phyloP scores from a whole-genome alignment of 768 basidiomycete species.

The Erythrobasidium yunnanense region DNA sequence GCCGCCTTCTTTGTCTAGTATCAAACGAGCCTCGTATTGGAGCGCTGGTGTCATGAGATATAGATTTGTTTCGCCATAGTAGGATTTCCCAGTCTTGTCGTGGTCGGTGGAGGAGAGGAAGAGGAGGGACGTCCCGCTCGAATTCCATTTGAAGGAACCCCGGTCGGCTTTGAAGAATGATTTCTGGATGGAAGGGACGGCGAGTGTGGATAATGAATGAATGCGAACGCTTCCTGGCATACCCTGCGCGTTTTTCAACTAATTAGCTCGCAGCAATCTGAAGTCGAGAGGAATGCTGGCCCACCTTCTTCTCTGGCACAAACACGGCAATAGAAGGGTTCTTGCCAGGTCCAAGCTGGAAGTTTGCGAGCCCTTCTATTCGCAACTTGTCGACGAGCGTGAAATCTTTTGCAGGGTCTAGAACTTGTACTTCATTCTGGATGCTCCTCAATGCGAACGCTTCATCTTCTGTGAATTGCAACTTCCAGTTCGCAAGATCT shows the following conservation, averaged over 20 bases:
- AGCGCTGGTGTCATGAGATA: slow-evolving; percentile 86
- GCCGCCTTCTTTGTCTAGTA: slow-evolving; percentile 73
- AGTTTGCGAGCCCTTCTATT: slow-evolving; percentile 67
- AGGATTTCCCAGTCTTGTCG: slow-evolving; percentile 91
- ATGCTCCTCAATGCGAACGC: slow-evolving; percentile 73
- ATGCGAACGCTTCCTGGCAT: slow-evolving; percentile 78
- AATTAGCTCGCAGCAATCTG: slow-evolving; percentile 12
- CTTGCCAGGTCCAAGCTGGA: slow-evolving; percentile 67
- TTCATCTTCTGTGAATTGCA: slow-evolving; percentile 83
- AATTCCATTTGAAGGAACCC: slow-evolving; percentile 90
- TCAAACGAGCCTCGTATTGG: slow-evolving; percentile 80
- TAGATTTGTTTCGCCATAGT: slow-evolving; percentile 93
- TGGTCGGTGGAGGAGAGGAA: slow-evolving; percentile 91
- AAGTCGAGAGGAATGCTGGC: slow-evolving; percentile 29
- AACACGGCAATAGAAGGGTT: slow-evolving; percentile 87
- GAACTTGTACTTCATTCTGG: slow-evolving; percentile 70
- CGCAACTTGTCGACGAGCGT: slow-evolving; percentile 70
- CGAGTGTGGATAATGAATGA: slow-evolving; percentile 53
- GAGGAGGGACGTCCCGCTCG: slow-evolving; percentile 78
- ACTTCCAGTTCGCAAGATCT: slow-evolving; percentile 44
- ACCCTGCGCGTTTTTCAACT: slow-evolving; percentile 48
- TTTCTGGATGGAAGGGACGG: slow-evolving; percentile 66
- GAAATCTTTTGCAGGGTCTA: slow-evolving; percentile 61
- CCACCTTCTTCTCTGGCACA: slow-evolving; percentile 80
- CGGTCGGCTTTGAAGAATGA: slow-evolving; percentile 93